Base-by-base conservation (phyloP, 176 grass and related monocot species). In the Microstegium vimineum region DNA sequence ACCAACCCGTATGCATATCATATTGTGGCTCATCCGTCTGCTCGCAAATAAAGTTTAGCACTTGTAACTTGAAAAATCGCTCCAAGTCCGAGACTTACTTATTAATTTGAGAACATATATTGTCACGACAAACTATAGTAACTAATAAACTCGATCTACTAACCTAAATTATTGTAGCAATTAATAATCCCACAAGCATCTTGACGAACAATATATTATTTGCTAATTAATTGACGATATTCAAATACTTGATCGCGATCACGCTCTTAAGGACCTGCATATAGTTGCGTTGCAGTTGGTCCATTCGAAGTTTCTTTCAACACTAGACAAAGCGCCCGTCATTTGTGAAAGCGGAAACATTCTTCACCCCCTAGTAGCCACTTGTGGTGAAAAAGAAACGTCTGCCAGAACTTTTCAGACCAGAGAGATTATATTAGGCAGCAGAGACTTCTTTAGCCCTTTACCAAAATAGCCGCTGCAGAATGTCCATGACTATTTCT, bases 311-410 rank as follows among this genome's bases (percentile, higher is more conserved):
- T 43, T 78, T 41, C 56, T 84, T 66, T 72, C 56, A 46, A 2
- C 25, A 57, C 52, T 10, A 10, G 5, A 27, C 28, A 28, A 28
- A 77, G 69, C 59, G 67, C 10, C 66, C 65, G 74, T 66, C 66
- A 72, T 12, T 66, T 84, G 75, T 74, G 81, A 80, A 82, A 80
- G 62, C 20, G 23, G 77, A 70, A 83, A 71, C 52, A 51, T 71
- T 81, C 77, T 17, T 62, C 33, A 56, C 76, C 28, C 38, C 10
- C 57, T 27, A 61, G 57, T 26, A 61, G 10, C 30, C 72, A 80
- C 22, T 85, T 46, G 65, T 49, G 61, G 17, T 64, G 47, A 64
- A 84, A 82, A 62, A 40, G 11, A 80, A 79, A 68, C 16, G 46
- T 22, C 17, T 46, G 16, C 17, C 13, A 27, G 47, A 22, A 23